Conservation (phyloP, 2,329 filamentous ascomycete species). For the Ilyonectria destructans region DNA sequence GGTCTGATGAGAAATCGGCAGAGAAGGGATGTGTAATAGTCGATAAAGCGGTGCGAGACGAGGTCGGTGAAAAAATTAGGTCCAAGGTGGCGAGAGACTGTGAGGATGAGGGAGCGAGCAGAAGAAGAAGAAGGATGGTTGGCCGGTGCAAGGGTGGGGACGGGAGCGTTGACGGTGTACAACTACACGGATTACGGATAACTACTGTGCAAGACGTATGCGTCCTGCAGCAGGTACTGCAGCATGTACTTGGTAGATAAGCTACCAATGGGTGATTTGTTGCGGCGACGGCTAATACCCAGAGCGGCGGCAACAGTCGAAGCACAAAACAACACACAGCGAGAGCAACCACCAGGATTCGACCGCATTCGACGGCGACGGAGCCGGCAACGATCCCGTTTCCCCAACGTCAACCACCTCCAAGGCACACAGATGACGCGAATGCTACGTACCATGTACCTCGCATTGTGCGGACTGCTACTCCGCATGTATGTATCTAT, state of each 20-base stretch:
- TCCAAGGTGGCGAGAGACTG: background rate
- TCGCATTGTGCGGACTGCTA: background rate
- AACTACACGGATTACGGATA: background rate
- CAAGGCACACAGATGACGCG: background rate
- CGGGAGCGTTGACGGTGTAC: background rate
- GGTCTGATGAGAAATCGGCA: constrained; percentile 19
- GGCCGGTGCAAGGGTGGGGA: constrained; percentile 1
- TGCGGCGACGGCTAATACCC: background rate
- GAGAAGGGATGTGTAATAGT: background rate
- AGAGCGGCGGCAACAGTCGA: background rate
- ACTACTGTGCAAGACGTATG: background rate
- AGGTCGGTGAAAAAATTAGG: background rate
- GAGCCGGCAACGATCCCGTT: constrained; percentile 4
- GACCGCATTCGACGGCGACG: background rate
- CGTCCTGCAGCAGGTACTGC: background rate
- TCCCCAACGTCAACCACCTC: constrained; percentile 6
- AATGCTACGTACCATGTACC: background rate
- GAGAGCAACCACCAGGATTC: background rate
- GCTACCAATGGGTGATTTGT: background rate
- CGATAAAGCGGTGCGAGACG: background rate
- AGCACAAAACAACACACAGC: background rate
- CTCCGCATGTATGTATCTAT: no score
- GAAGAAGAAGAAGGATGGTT: background rate
- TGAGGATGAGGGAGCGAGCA: constrained; percentile 2
- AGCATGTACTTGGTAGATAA: background rate